These are phyloP conservation scores for Exophiala sp. DNA, from an alignment of 2,329 filamentous ascomycete species.

Conservation along the genomic window DNA sequence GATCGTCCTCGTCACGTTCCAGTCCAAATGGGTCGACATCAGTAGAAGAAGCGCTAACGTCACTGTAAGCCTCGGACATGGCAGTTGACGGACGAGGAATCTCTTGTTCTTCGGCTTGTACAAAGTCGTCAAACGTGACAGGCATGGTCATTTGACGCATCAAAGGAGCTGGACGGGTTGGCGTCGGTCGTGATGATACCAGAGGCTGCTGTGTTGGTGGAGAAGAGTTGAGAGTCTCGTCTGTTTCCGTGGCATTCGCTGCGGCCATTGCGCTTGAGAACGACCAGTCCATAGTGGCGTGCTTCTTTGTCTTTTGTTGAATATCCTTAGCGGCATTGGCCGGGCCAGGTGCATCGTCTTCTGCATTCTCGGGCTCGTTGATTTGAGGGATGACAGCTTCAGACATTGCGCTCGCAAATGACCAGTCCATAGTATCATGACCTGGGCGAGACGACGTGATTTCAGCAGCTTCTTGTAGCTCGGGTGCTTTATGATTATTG, in stretches of 20 bases:
- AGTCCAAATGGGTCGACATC: slow-evolving; percentile 28
- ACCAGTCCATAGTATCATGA: slow-evolving; percentile 33
- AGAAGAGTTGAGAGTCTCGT: slow-evolving; percentile 8
- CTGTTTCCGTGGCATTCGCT: slow-evolving; percentile 15
- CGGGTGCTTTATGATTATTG: slow-evolving; percentile 19
- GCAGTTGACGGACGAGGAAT: slow-evolving; percentile 25
- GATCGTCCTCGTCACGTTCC: slow-evolving; percentile 23
- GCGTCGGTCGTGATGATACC: slow-evolving; percentile 12
- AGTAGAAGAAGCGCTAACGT: slow-evolving; percentile 23
- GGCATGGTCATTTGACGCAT: slow-evolving; percentile 28
- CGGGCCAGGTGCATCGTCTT: slow-evolving; percentile 2
- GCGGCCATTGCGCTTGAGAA: slow-evolving; percentile 46
- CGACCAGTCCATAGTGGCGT: slow-evolving; percentile 35
- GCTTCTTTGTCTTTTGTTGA: slow-evolving; percentile 29
- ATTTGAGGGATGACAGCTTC: slow-evolving; percentile 29
- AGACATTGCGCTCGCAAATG: slow-evolving; percentile 44
- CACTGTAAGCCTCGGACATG: slow-evolving; percentile 26
- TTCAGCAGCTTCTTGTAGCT: slow-evolving; percentile 26
- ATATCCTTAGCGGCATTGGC: neutral
- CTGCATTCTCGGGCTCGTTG: slow-evolving; percentile 11
- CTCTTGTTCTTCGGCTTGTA: slow-evolving; percentile 19
- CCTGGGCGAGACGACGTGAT: slow-evolving; percentile 23
- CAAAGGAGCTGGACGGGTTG: slow-evolving; percentile 23
- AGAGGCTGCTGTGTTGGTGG: slow-evolving; percentile 12
- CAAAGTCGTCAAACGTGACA: slow-evolving; percentile 26